phyloP scores from a whole-genome alignment of 495 filamentous ascomycete species.

The Darksidea phi region DNA sequence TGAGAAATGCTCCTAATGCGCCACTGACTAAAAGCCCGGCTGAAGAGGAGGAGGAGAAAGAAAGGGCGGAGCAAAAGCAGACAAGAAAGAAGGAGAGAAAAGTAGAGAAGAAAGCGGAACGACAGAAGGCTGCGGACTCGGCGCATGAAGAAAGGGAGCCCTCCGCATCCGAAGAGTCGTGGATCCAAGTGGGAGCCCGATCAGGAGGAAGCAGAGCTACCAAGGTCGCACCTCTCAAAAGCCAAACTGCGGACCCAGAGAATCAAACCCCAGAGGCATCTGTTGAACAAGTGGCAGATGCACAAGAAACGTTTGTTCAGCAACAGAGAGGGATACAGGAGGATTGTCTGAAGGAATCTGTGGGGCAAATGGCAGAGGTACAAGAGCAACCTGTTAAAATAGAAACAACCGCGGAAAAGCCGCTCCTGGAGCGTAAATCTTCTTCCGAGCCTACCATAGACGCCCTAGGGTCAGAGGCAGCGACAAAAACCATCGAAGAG shows the following conservation, averaged over 20 bases:
- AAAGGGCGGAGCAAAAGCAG: constrained; percentile 1
- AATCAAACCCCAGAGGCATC: too few species aligned
- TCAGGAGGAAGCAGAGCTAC: too few species aligned
- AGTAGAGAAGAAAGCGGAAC: not conserved
- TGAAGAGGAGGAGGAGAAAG: constrained; percentile 42
- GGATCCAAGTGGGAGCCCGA: too few species aligned
- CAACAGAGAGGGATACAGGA: too few species aligned
- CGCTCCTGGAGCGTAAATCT: not conserved
- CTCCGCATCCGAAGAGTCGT: not conserved
- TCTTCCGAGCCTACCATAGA: not conserved
- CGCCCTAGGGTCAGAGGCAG: not conserved
- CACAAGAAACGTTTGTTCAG: too few species aligned
- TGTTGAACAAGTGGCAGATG: too few species aligned
- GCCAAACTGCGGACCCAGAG: too few species aligned
- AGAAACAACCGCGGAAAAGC: too few species aligned
- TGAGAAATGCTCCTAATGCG: constrained; percentile 75
- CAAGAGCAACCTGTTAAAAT: too few species aligned
- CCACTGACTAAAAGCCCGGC: constrained; percentile 70
- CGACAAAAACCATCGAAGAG: constrained; percentile 2
- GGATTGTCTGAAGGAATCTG: too few species aligned
- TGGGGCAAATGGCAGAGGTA: too few species aligned
- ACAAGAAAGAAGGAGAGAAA: not conserved
- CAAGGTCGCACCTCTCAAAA: too few species aligned
- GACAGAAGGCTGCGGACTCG: not conserved
- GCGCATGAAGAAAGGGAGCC: not conserved